Conservation (phyloP, 805 yeast species). For the Jamesozyma rosinii region DNA sequence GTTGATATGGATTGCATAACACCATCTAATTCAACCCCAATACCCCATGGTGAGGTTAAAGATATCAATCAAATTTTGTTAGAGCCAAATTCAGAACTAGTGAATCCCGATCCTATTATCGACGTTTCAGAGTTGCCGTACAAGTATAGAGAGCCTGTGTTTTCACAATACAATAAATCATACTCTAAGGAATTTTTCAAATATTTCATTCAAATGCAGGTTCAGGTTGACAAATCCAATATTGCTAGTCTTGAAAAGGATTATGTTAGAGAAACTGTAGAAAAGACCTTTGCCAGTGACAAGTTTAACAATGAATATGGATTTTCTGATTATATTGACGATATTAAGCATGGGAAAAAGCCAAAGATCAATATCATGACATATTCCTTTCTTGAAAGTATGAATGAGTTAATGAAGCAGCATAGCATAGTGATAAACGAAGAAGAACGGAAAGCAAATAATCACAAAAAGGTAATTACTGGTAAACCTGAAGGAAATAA, state of each 20-base stretch:
- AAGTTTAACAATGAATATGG: constrained; percentile 10
- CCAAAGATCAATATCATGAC: constrained; percentile 19
- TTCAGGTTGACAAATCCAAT: constrained; percentile 20
- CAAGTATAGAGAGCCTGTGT: constrained; percentile 23
- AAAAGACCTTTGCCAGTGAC: constrained; percentile 10
- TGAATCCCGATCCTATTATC: constrained; percentile 12
- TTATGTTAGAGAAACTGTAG: constrained; percentile 13
- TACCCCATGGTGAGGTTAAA: constrained; percentile 71
- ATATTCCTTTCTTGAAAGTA: constrained; percentile 1
- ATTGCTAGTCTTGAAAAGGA: constrained; percentile 19
- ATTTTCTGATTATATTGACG: constrained; percentile 19
- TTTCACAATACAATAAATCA: constrained; percentile 25
- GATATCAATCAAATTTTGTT: constrained; percentile 48
- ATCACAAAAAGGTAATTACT: not conserved
- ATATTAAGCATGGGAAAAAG: constrained; percentile 13
- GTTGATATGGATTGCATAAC: constrained; percentile 88
- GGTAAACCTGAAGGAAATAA: not conserved
- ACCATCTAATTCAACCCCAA: constrained; percentile 66
- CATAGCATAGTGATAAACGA: constrained; percentile 1
- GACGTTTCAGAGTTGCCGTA: constrained; percentile 17
- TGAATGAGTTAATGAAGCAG: constrained; percentile 4
- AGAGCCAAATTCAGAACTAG: constrained; percentile 26
- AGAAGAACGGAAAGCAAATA: not conserved
- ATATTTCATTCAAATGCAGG: constrained; percentile 25
- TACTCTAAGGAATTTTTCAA: constrained; percentile 20